Conservation (phyloP, 768 basidiomycete species). For the Boletus eberwhitei region DNA sequence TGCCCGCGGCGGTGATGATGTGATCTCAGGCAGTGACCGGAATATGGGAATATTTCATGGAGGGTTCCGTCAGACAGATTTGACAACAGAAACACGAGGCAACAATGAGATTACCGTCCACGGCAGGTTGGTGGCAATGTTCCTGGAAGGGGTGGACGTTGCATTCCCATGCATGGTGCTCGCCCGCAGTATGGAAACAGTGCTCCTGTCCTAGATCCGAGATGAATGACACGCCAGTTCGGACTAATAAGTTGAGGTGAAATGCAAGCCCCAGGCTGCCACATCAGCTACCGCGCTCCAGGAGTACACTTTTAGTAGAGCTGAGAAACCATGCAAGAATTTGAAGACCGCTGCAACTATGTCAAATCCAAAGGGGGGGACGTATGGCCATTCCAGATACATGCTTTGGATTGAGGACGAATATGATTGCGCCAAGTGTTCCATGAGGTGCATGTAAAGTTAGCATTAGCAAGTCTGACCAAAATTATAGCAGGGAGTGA, state of each 20-base stretch:
- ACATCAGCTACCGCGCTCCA: not conserved
- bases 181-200: slow-evolving; percentile 5
- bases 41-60: slow-evolving; percentile 11
- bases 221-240: not conserved
- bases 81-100: slow-evolving; percentile 30
- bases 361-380: not conserved
- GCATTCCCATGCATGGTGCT: slow-evolving; percentile 4
- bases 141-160: not conserved
- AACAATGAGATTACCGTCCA: slow-evolving; percentile 8
- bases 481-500: not conserved
- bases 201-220: slow-evolving; percentile 16
- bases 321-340: not conserved
- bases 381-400: not conserved
- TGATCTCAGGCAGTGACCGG: slow-evolving; percentile 6
- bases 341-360: not conserved
- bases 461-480: not conserved
- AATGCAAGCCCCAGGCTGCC: slow-evolving; percentile 1
- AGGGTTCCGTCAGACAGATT: slow-evolving; percentile 15
- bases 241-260: not conserved
- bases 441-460: slow-evolving; percentile 14
- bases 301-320: not conserved
- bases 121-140: slow-evolving; percentile 10
- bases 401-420: slow-evolving; percentile 1
- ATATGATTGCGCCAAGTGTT: not conserved
- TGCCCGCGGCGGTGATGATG: slow-evolving; percentile 11